A percentile compares a stretch with the other conserved stretches of the same genome.
These are phyloP conservation scores for Beauveria rudraprayagi DNA, from an alignment of 2,329 filamentous ascomycete genomes.

Conservation along the genomic window DNA sequence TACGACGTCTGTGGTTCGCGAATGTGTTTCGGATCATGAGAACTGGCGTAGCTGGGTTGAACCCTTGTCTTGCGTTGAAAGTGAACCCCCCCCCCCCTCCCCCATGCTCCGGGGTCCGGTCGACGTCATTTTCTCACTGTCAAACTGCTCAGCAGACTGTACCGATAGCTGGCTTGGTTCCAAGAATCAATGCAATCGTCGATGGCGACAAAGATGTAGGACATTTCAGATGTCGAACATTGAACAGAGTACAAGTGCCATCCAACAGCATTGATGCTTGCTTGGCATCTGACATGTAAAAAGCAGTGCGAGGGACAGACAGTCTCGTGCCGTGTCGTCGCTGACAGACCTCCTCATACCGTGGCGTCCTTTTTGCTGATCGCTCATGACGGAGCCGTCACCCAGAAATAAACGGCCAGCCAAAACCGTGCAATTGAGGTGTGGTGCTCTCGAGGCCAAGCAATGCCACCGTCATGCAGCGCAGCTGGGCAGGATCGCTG, in stretches of 20 bases:
- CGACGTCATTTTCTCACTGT: neutral
- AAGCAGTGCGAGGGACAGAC: neutral
- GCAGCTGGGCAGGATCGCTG: neutral
- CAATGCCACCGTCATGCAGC: neutral
- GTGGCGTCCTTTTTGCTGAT: neutral
- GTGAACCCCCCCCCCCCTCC: neutral
- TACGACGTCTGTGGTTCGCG: neutral
- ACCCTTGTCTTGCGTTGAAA: neutral
- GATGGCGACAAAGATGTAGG: neutral
- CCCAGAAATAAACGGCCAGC: neutral
- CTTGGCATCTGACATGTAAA: neutral
- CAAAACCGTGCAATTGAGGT: neutral
- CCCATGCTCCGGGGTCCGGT: no score
- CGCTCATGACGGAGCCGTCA: neutral
- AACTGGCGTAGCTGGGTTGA: neutral
- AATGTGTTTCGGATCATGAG: neutral
- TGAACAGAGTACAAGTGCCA: neutral
- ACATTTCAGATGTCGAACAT: neutral
- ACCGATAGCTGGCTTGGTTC: no score
- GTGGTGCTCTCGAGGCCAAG: neutral
- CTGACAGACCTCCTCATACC: neutral
- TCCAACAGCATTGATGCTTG: neutral
- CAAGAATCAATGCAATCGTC: no score
- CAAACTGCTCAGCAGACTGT: no score
- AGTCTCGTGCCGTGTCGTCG: neutral